A percentile compares a stretch with the other conserved stretches of the same genome.
These are phyloP conservation scores for Pyracantha coccinea DNA, from an alignment of 331 rosid genomes.

Conservation along the genomic window DNA sequence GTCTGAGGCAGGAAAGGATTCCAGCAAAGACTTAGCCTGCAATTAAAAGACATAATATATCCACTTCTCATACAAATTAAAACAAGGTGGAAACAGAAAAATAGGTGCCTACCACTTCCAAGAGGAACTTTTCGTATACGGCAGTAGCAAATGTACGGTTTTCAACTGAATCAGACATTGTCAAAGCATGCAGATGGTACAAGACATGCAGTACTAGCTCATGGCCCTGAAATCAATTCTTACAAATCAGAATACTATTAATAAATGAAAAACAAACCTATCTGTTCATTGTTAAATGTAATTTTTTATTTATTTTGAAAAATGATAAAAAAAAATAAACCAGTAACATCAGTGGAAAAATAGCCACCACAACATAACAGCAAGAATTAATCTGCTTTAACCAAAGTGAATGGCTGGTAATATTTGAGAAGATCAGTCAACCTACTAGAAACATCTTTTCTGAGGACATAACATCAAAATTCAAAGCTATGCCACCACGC, in stretches of 20 bases:
- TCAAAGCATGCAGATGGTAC: conserved; percentile 72
- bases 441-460: not conserved
- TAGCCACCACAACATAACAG: not conserved
- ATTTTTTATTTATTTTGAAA: not conserved
- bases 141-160: conserved; percentile 47
- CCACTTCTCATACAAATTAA: conserved; percentile 10
- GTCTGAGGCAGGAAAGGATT: conserved; percentile 86
- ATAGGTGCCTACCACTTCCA: conserved; percentile 68
- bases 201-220: conserved; percentile 84
- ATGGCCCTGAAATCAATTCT: conserved; percentile 68
- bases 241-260: conserved; percentile 5
- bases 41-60: conserved; percentile 15
- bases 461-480: not conserved
- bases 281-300: not conserved
- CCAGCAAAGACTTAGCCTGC: conserved; percentile 78
- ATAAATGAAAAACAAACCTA: not conserved
- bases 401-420: not conserved
- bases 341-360: not conserved
- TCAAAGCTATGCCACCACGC: not conserved
- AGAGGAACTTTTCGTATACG: conserved; percentile 77
- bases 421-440: not conserved
- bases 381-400: not conserved
- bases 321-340: not conserved
- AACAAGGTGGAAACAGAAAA: conserved; percentile 11
- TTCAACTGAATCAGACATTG: conserved; percentile 45